Base-by-base conservation (phyloP, 1,139 yeast species). In the Geotrichum bryndzae region DNA sequence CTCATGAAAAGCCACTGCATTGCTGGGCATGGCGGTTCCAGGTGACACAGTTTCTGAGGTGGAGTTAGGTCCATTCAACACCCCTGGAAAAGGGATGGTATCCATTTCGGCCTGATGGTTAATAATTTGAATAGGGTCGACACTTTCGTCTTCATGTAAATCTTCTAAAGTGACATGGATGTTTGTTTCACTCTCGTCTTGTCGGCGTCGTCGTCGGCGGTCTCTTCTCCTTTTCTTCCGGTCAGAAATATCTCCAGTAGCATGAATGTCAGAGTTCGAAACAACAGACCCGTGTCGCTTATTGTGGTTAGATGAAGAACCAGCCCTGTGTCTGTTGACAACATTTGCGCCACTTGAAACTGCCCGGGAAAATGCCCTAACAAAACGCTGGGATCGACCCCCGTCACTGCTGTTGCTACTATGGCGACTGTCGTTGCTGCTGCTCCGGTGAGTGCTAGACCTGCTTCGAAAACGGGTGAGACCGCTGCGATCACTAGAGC, bases 351-450 rank as follows among this genome's bases (percentile, higher is more conserved):
- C 54, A n/a, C 59, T 48, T 4, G 54, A n/a, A 45, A 54, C 53
- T 33, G 56, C 63, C 5, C 60, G 51, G 2, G 61, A 59, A 22
- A 61, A 25, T 4, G 61, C 63, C n/a, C 63, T 35, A 10, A 52
- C 63, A 35, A 61, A 54, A 11, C 50, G 38, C 11, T 52, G 53
- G 27, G 58, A 56, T 18, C 56, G 56, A 22, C 59, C 59, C 22
- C 38, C 59, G 3, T 56, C 53, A 25, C 50, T 33, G 51, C 54
- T 54, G 27, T 48, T 23, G 33, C 54, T 33, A 41, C 54, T 50
- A n/a, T 18, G 22, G 48, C 48, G 48, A 35, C 50, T 33, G 13
- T 57, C 54, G 53, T 53, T 51, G 31, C 53, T 41, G 29, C 48
- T 54, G 35, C 56, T 54, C 23, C 35, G 25, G 27, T 53, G 18